phyloP scores from a whole-genome alignment of 2,329 filamentous ascomycete genomes.

The Colletotrichum musae region DNA sequence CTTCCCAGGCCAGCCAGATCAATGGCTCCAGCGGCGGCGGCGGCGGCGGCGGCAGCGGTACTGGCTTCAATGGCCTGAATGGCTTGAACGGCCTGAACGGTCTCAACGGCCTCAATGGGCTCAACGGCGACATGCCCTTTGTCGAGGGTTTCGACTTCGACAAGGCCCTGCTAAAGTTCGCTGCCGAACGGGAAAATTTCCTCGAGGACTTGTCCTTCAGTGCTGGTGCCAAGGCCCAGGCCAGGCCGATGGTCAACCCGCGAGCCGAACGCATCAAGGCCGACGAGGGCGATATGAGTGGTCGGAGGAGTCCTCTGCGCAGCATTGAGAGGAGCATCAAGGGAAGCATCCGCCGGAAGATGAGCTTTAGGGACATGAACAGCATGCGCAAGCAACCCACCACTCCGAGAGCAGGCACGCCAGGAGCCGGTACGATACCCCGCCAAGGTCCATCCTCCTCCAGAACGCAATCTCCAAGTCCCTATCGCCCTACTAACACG shows the following conservation, averaged over 20 bases:
- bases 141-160: conserved; percentile 85
- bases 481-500: conserved; percentile 39
- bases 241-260: conserved; percentile 81
- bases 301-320: conserved; percentile 69
- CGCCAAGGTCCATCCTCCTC: conserved; percentile 31
- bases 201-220: conserved; percentile 92
- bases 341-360: conserved; percentile 92
- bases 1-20: conserved; percentile 49
- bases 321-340: conserved; percentile 74
- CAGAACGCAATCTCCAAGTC: conserved; percentile 39
- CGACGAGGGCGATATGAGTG: conserved; percentile 73
- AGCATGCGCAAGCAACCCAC: conserved; percentile 91
- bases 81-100: conserved; percentile 48
- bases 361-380: conserved; percentile 95
- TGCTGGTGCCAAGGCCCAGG: conserved; percentile 83
- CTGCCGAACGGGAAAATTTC: conserved; percentile 94
- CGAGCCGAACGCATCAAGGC: conserved; percentile 86
- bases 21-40: conserved; percentile 40
- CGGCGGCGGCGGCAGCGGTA: conserved; percentile 40
- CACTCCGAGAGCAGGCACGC: conserved; percentile 51
- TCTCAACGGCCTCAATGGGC: conserved; percentile 46
- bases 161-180: conserved; percentile 92
- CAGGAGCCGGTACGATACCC: conserved; percentile 38
- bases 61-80: conserved; percentile 44
- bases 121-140: conserved; percentile 35